Evolutionary conservation across 257 asterid species (phyloP).

Genomic region (Ophiorrhiza pumila): DNA sequence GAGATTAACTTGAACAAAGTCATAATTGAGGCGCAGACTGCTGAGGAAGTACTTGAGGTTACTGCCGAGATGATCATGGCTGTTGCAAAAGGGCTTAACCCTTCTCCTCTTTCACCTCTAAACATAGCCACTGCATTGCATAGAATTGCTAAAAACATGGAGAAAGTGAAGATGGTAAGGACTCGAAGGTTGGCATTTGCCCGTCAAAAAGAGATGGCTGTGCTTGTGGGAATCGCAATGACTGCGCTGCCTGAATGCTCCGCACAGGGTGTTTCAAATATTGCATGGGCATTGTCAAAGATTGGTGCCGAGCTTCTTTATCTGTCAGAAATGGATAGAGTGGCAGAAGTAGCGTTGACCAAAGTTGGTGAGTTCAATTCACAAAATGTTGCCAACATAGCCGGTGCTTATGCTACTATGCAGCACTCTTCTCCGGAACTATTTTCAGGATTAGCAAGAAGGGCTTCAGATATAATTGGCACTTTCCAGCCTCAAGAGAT

Average conservation of each 20-base stretch:
- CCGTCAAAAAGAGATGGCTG: slow-evolving; percentile 77
- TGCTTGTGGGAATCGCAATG: slow-evolving; percentile 98
- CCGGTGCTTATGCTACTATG: slow-evolving; percentile 97
- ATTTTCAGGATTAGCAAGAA: slow-evolving; percentile 51
- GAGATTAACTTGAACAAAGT: slow-evolving; percentile 76
- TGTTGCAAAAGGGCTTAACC: slow-evolving; percentile 84
- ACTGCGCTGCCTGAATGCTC: slow-evolving; percentile 85
- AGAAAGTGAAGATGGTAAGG: slow-evolving; percentile 68
- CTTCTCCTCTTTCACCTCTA: slow-evolving; percentile 90
- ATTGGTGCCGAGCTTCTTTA: slow-evolving; percentile 95
- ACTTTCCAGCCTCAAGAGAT: slow-evolving; percentile 86
- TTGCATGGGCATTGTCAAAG: slow-evolving; percentile 90
- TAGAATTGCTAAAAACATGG: slow-evolving; percentile 97
- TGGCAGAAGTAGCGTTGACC: slow-evolving; percentile 77
- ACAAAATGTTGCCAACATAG: slow-evolving; percentile 85
- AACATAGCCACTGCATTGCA: slow-evolving; percentile 89
- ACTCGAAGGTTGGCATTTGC: slow-evolving; percentile 72
- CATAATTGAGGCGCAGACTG: slow-evolving; percentile 76
- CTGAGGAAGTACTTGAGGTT: slow-evolving; percentile 81
- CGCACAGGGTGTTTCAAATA: slow-evolving; percentile 84
- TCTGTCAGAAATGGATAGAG: slow-evolving; percentile 89
- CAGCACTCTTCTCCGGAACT: slow-evolving; percentile 86
- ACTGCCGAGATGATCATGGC: slow-evolving; percentile 67
- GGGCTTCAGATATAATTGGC: slow-evolving; percentile 57
- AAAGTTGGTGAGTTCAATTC: slow-evolving; percentile 78